Evolutionary conservation across 2,329 filamentous ascomycete species (phyloP).

Genomic region (Aureobasidium lini): DNA sequence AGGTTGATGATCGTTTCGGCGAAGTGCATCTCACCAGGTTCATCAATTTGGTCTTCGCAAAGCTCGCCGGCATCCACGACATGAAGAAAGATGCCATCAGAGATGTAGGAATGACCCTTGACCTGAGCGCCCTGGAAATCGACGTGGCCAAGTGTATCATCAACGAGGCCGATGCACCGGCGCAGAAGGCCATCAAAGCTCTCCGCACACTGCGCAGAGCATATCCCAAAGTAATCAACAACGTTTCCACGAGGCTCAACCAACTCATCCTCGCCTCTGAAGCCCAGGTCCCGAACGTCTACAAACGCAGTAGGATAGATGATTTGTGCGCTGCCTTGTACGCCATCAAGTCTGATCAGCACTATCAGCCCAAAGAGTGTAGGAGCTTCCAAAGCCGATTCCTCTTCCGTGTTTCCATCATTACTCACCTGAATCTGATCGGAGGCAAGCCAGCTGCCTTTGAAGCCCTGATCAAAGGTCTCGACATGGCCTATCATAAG

Average conservation of each 20-base stretch:
- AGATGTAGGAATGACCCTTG: too few species aligned
- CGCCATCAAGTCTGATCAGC: not conserved
- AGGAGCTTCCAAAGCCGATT: not conserved
- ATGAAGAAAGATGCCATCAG: not conserved
- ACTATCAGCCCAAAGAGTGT: not conserved
- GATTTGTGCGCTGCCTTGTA: not conserved
- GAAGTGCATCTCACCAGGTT: not conserved
- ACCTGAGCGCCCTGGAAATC: not conserved
- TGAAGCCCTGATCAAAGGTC: not conserved
- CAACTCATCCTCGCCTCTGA: not conserved
- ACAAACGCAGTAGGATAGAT: not conserved
- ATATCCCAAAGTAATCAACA: not conserved
- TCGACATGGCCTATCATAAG: not conserved
- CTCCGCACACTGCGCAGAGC: not conserved
- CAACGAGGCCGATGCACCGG: not conserved
- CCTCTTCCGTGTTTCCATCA: not conserved
- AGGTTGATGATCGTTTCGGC: not conserved
- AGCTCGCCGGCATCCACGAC: not conserved
- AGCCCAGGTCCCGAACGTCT: not conserved
- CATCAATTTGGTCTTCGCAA: not conserved
- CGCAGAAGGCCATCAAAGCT: not conserved
- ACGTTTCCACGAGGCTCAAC: not conserved
- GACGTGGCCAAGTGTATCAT: not conserved
- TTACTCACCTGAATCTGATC: not conserved
- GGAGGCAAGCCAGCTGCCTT: not conserved